Base-by-base conservation (phyloP, 2,329 filamentous ascomycete genomes). In the Cladosporium austrohemisphaericum region DNA sequence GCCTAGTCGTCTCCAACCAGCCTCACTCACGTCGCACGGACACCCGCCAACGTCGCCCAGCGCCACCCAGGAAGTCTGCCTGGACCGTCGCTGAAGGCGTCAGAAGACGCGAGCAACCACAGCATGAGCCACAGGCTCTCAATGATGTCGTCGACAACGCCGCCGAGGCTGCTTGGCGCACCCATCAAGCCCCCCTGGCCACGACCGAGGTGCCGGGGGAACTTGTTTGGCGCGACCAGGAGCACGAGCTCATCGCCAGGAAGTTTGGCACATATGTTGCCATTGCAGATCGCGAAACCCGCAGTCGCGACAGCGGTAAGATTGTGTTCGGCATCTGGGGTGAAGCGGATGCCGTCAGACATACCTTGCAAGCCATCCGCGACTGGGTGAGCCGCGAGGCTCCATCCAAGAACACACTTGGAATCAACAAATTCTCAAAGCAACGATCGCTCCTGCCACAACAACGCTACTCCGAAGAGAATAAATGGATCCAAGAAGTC, bases 241-340 rank as follows among this genome's bases (percentile, higher is more conserved):
- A 45, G 9, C 44, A 56, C 33, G 33, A 54, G 20, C 11, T 18
- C 13, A 48, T 63, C 9, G 61, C 61, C 1, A 18, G 38, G 4
- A 53, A 57, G 16, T 26, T 52, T 18, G 58, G 57, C 14, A 53
- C 57, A 5, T 65, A 57, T 26, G 43, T 63, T 40, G 52, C 49
- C 50, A 44, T 47, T 9, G 29, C 56, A 16, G 37, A 50, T 19
- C 26, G 41, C 10, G 22, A 31, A 7, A 49, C 32, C 22, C n/a
- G n/a, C n/a, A n/a, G n/a, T n/a, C n/a, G n/a, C n/a, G 45, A 13
- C 3, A 32, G 26, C 22, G 53, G 45, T 5, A 35, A 13, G 14
- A 43, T 52, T 5, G 47, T 25, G 2, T 58, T 62, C 33, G 56
- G 55, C 28, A 60, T 65, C 33, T 64, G 60, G 60, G 61, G 60